Evolutionary conservation across 2,329 filamentous ascomycete genomes (phyloP).

Genomic region (Fusarium tjaetaba): DNA sequence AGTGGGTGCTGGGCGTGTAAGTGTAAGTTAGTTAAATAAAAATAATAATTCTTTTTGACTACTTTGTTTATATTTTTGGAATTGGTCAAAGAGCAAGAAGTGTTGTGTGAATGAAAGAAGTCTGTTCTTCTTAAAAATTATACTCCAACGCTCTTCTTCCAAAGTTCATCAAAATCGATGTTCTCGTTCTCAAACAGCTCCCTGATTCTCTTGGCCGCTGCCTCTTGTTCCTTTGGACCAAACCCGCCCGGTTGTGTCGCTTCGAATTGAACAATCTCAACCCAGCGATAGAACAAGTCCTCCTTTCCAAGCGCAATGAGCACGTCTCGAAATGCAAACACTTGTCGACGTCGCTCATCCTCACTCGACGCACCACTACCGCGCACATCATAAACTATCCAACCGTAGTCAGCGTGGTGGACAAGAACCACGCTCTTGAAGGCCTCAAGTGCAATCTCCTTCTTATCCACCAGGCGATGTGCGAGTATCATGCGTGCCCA

Average conservation of each 20-base stretch:
- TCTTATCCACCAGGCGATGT: conserved; percentile 73
- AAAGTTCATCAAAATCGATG: conserved; percentile 85
- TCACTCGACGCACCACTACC: conserved; percentile 62
- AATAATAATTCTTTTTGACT: not conserved
- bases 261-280: conserved; percentile 91
- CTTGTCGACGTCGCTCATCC: conserved; percentile 75
- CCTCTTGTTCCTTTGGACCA: conserved; percentile 75
- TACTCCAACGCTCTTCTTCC: conserved; percentile 64
- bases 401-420: conserved; percentile 73
- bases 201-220: conserved; percentile 77
- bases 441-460: conserved; percentile 68
- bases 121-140: not conserved
- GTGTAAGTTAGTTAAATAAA: not conserved
- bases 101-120: not conserved
- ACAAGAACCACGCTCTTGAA: conserved; percentile 78
- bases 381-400: conserved; percentile 69
- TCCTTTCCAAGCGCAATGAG: conserved; percentile 83
- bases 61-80: not conserved
- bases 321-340: conserved; percentile 82
- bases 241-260: conserved; percentile 82
- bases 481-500: conserved; percentile 83
- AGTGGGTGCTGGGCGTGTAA: conserved; percentile 24
- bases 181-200: conserved; percentile 78
- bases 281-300: conserved; percentile 89
- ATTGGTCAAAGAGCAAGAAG: not conserved